A percentile compares a stretch with the other conserved stretches of the same genome.
Evolutionary conservation across 1,284 basidiomycete genomes (phyloP).

Genomic region (Pseudozyma hubeiensis): DNA sequence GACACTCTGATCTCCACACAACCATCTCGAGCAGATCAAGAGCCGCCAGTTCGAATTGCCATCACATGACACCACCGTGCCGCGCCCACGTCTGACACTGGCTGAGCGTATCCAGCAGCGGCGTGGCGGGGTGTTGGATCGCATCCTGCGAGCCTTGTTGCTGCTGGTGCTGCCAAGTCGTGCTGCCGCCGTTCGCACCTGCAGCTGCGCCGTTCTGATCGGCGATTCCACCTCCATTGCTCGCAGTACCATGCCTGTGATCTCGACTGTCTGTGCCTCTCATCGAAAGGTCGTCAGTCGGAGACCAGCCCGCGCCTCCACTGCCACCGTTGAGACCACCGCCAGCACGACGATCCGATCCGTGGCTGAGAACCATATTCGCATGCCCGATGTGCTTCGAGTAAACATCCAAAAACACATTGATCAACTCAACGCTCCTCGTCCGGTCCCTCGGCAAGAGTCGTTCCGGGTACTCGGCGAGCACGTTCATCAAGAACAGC

Average conservation of each 20-base stretch:
- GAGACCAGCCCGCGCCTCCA: conserved; percentile 19
- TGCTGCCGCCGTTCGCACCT: neutral
- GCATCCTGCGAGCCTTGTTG: neutral
- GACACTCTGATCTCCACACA: too few relatives aligned
- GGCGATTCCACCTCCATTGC: neutral
- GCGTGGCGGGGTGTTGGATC: conserved; percentile 36
- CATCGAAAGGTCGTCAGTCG: conserved; percentile 3
- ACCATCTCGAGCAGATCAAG: too few relatives aligned
- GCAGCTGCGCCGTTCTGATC: neutral
- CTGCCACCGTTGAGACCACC: neutral
- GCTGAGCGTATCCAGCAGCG: conserved; percentile 31
- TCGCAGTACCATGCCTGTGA: neutral
- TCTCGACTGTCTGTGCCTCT: neutral
- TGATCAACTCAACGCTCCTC: conserved; percentile 28
- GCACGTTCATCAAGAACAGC: conserved; percentile 37
- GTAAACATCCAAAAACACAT: conserved; percentile 37
- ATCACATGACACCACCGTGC: conserved; percentile 23
- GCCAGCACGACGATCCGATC: neutral
- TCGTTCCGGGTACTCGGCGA: conserved; percentile 37
- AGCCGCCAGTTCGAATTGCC: too few relatives aligned
- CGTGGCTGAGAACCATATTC: conserved; percentile 39
- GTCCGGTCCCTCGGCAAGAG: conserved; percentile 31
- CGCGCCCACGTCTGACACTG: conserved; percentile 38
- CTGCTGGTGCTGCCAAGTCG: conserved; percentile 4
- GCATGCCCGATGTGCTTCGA: conserved; percentile 42